Conservation (phyloP, 2,329 filamentous ascomycete species). For the Fusarium sp. region DNA sequence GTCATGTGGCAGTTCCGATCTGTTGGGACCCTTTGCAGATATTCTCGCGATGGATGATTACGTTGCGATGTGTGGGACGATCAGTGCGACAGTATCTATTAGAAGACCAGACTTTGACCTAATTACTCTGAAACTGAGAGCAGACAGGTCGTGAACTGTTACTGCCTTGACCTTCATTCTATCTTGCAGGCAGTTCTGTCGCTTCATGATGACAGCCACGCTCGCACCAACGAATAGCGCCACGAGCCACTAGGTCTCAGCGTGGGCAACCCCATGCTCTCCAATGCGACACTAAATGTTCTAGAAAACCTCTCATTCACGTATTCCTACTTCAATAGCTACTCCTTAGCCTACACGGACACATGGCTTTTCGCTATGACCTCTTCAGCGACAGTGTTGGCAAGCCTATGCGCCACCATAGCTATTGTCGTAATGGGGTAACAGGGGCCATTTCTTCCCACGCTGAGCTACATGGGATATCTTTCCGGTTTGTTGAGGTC, state of each 20-base stretch:
- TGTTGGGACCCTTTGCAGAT: too few species aligned
- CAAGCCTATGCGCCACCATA: neutral
- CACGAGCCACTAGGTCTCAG: neutral
- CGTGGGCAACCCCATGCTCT: neutral
- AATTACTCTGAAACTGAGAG: neutral
- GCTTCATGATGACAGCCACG: neutral
- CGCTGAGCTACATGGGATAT: neutral
- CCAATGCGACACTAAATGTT: neutral
- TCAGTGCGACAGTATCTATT: too few species aligned
- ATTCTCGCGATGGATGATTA: neutral
- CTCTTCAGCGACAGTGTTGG: neutral
- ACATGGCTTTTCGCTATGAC: neutral
- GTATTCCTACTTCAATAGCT: too few species aligned
- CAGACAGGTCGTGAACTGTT: rapidly evolving
- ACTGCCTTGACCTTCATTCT: too few species aligned
- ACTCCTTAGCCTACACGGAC: too few species aligned
- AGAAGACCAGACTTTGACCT: too few species aligned
- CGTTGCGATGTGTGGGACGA: too few species aligned
- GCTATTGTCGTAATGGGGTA: neutral
- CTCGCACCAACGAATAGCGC: neutral
- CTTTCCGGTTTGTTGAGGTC: neutral
- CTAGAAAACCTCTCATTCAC: neutral
- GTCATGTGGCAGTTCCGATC: neutral
- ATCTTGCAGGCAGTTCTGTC: neutral
- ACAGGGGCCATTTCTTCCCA: neutral